Percentiles rank a stretch among this genome's conserved stretches.
Evolutionary conservation across 768 basidiomycete genomes (phyloP).

Genomic region (Galerina sulciceps): DNA sequence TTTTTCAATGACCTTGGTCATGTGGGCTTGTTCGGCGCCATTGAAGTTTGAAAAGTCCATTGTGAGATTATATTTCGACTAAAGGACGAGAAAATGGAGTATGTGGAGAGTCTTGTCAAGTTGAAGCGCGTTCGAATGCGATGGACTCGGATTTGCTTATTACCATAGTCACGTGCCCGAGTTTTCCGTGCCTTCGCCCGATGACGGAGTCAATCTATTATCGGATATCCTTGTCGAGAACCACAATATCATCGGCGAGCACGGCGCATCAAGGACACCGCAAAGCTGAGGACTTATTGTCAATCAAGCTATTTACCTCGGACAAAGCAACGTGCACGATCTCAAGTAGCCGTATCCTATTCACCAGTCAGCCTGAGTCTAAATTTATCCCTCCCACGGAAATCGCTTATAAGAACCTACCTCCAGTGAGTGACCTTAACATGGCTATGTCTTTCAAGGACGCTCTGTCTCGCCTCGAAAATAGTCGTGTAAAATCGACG

Average conservation of each 20-base stretch:
- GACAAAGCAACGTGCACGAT: constrained; percentile 2
- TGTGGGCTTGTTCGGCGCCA: constrained; percentile 92
- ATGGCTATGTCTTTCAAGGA: constrained; percentile 82
- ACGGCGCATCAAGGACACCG: too few relatives aligned
- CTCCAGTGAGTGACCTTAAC: constrained; percentile 51
- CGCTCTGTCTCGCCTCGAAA: constrained; percentile 81
- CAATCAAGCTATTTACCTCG: constrained; percentile 10
- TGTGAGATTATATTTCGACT: constrained; percentile 20
- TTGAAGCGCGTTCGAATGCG: constrained; percentile 9
- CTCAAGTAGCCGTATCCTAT: neutral
- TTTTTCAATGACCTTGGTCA: constrained; percentile 93
- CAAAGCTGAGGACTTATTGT: neutral
- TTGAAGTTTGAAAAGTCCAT: constrained; percentile 96
- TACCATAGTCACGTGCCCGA: constrained; percentile 21
- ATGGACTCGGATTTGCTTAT: constrained; percentile 1
- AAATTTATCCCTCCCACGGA: constrained; percentile 16
- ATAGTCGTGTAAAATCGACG: constrained; percentile 83
- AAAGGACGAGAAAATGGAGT: constrained; percentile 12
- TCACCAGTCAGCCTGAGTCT: constrained; percentile 12
- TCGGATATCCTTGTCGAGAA: neutral
- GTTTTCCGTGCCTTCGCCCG: constrained; percentile 6
- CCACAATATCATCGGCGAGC: neutral
- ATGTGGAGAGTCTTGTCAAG: constrained; percentile 6
- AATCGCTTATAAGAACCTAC: constrained; percentile 16
- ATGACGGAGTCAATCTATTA: constrained; percentile 7